Conservation (phyloP, 2,329 filamentous ascomycete genomes). For the Trichothecium roseum region DNA sequence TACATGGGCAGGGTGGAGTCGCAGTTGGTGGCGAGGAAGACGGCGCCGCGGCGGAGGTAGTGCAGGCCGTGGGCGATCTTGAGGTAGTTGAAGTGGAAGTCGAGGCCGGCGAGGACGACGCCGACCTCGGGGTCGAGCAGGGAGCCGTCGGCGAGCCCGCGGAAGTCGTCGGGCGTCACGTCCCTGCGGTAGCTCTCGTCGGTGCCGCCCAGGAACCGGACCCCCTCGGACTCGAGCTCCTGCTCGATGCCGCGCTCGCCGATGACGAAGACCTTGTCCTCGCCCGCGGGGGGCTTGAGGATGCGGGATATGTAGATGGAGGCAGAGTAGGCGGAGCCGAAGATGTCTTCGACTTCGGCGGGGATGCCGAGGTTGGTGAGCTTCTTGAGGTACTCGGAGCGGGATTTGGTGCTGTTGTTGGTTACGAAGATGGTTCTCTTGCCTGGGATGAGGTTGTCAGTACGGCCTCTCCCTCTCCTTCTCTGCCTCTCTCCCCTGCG, state of each 20-base stretch:
- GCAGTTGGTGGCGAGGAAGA: slow-evolving; percentile 86
- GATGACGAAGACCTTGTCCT: slow-evolving; percentile 89
- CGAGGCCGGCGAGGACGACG: slow-evolving; percentile 78
- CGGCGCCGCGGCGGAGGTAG: slow-evolving; percentile 72
- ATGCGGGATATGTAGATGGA: slow-evolving; percentile 95
- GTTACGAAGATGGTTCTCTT: slow-evolving; percentile 95
- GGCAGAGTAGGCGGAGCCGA: slow-evolving; percentile 89
- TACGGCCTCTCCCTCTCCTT: too few species aligned
- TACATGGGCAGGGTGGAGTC: slow-evolving; percentile 82
- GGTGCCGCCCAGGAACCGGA: slow-evolving; percentile 78
- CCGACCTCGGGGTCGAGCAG: slow-evolving; percentile 80
- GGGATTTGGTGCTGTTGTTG: slow-evolving; percentile 97
- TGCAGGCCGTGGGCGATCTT: slow-evolving; percentile 79
- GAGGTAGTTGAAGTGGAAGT: slow-evolving; percentile 92
- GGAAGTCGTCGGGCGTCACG: slow-evolving; percentile 72
- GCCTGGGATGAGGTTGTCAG: slow-evolving; percentile 36
- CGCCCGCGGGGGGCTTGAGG: slow-evolving; percentile 63
- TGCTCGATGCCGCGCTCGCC: slow-evolving; percentile 87
- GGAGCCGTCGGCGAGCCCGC: slow-evolving; percentile 62
- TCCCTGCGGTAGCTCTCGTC: slow-evolving; percentile 69
- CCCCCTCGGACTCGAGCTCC: slow-evolving; percentile 69
- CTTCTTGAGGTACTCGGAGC: slow-evolving; percentile 86
- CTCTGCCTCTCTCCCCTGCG: too few species aligned
- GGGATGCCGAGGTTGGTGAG: slow-evolving; percentile 73
- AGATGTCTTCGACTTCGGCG: slow-evolving; percentile 77